Evolutionary conservation across 495 filamentous ascomycete species (phyloP).

Genomic region (Lasiosphaeriaceae sp.): DNA sequence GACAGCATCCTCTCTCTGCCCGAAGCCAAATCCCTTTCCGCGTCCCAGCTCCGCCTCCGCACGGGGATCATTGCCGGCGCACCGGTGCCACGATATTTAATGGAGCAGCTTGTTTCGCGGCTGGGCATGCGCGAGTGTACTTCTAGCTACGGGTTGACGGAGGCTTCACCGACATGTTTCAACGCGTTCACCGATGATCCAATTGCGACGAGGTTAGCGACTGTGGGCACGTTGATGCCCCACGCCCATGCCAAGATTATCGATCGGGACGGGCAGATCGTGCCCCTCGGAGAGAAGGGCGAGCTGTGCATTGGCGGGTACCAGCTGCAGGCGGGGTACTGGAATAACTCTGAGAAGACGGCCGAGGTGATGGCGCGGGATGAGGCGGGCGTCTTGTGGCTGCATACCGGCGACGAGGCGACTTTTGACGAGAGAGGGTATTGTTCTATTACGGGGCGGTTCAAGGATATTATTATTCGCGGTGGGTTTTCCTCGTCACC

Average conservation of each 20-base stretch:
- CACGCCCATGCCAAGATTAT: conserved; percentile 67
- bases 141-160: conserved; percentile 67
- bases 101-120: conserved; percentile 56
- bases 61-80: conserved; percentile 69
- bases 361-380: conserved; percentile 58
- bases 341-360: conserved; percentile 67
- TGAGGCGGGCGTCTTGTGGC: conserved; percentile 56
- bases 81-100: conserved; percentile 60
- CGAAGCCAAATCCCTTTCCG: conserved; percentile 43
- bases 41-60: conserved; percentile 47
- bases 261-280: conserved; percentile 52
- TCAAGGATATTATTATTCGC: conserved; percentile 65
- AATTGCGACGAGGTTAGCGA: conserved; percentile 54
- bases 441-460: conserved; percentile 59
- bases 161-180: conserved; percentile 67
- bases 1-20: conserved; percentile 57
- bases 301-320: conserved; percentile 69
- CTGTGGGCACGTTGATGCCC: conserved; percentile 64
- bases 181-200: conserved; percentile 65
- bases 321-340: conserved; percentile 65
- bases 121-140: conserved; percentile 68
- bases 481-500: conserved; percentile 21
- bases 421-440: conserved; percentile 61
- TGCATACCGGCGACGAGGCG: conserved; percentile 69
- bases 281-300: conserved; percentile 56